These are phyloP conservation scores for Aspergillus cavernicola DNA, from an alignment of 495 filamentous ascomycete species.

Conservation along the genomic window DNA sequence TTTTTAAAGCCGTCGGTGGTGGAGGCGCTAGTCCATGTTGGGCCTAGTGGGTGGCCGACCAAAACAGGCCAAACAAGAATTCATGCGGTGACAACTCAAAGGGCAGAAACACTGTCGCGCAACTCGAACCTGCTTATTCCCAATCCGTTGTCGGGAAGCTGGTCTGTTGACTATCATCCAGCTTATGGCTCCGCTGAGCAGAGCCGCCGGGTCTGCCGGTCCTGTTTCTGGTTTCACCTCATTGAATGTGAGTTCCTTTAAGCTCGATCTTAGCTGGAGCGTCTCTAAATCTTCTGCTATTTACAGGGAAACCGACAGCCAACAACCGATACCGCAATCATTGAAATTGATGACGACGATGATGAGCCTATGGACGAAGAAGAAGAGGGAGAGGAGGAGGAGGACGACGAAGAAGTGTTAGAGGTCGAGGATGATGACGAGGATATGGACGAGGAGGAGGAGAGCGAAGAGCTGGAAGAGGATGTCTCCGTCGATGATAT, in stretches of 20 bases:
- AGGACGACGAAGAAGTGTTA: constrained; percentile 21
- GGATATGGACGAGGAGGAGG: constrained; percentile 26
- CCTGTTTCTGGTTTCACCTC: constrained; percentile 21
- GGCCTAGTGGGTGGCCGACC: constrained; percentile 33
- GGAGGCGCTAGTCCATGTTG: constrained; percentile 29
- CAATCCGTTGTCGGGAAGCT: constrained; percentile 2
- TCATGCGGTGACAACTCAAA: constrained; percentile 16
- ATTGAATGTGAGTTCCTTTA: constrained; percentile 25
- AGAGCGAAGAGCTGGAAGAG: constrained; percentile 15
- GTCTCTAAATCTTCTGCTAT: constrained; percentile 11
- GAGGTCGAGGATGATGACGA: constrained; percentile 25
- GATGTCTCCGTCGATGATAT: constrained; percentile 15
- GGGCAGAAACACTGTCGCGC: constrained; percentile 13
- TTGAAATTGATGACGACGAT: constrained; percentile 42
- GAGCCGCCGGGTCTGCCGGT: constrained; percentile 19
- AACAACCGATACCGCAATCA: constrained; percentile 37
- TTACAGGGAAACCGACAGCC: constrained; percentile 17
- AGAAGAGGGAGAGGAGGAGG: constrained; percentile 26
- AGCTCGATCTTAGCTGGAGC: constrained; percentile 5
- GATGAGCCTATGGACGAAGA: constrained; percentile 28
- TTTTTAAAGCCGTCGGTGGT: constrained; percentile 23
- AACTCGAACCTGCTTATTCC: constrained; percentile 5
- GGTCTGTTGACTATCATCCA: background rate
- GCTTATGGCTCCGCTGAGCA: constrained; percentile 28
- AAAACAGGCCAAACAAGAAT: constrained; percentile 24